Evolutionary conservation across 306 rosid genomes (phyloP), one percentile per base, ranked within the genome.

Genomic region (Medicago truncatula): DNA sequence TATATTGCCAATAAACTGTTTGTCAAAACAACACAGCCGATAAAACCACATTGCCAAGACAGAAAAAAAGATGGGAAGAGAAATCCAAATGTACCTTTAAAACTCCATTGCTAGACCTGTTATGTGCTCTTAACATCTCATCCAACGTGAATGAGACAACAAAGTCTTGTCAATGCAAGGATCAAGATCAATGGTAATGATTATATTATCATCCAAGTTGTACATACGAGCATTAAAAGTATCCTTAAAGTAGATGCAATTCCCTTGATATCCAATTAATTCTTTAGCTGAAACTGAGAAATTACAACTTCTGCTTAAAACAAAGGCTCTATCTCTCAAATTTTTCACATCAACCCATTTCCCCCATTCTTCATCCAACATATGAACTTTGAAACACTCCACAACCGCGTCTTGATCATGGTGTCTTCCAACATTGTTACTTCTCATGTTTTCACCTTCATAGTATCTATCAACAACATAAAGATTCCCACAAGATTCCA

Each of bases 401-500:
- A 81, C 84, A 14, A 15, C 71, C 8, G 78, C 83, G 17, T 60
- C 78, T 10, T 9, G 17, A 17, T 43, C 7, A 0, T 9, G 14
- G 9, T 1, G 20, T n/a, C 56, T 70, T 20, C 56, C 72, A n/a
- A 1, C 43, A 15, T 74, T 9, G 70, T 64, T 62, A 9, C 60
- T 34, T 78, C 78, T 75, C 8, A 71, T 63, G 2, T 75, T 75
- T 14, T 74, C 85, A 43, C 53, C 44, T 1, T 73, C 86, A 9
- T 71, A 50, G 78, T 66, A 88, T 34, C 90, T 84, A 70, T 92
- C 97, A 36, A 92, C 84, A 13, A 94, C 89, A 53, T 80, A 88
- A 8, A 94, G 88, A 66, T 74, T 85, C 56, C 89, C 96, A 63
- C 84, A 60, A 3, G 87, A 85, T 59, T 91, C 98, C n/a, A 92